Evolutionary conservation across 2,329 filamentous ascomycete genomes (phyloP), one percentile per base, ranked within the genome.

Genomic region (Fusarium sp.): DNA sequence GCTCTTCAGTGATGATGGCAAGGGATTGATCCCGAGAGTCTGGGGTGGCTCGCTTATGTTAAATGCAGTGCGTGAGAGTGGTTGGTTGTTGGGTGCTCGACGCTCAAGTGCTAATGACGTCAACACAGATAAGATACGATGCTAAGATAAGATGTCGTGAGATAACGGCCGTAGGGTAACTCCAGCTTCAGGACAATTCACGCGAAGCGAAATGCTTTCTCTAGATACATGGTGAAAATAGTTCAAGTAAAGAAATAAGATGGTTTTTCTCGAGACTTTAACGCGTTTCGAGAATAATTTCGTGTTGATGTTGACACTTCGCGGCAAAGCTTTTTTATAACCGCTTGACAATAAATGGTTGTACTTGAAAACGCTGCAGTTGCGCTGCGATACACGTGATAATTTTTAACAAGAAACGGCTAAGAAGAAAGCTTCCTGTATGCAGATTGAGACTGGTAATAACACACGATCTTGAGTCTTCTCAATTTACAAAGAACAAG

Each of bases 351-450:
- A 5, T 34, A 5, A 5, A 16, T 16, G 4, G 8, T 16, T 5
- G 4, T 34, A 0, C 2, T 32, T 4, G 2, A 9, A 16, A 34
- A 34, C 7, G 3, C 14, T 32, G 1, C 3, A 10, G 9, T 27
- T 27, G 9, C 25, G 25, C 25, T 3, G 1, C 25, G 25, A 25
- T 9, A 9, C 8, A 9, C 24, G 24, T 25, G 24, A 25, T 25
- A 25, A 6, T 25, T 25, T 7, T 5, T 6, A n/a, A n/a, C 6
- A 25, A 25, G 24, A 25, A 25, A 25, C 5, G 24, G 24, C 6
- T 25, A 6, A 25, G 24, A 25, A 25, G 25, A 25, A 9, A 25
- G 8, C 8, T 25, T 25, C 8, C 15, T 5, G 15, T 10, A 1
- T 6, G 32, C 1, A 10, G 5, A 34, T 34, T 1, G 8, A 9